Percentiles rank a stretch among this genome's conserved stretches.
phyloP scores from a whole-genome alignment of 2,329 filamentous ascomycete species.

The Botrytis sinoallii region DNA sequence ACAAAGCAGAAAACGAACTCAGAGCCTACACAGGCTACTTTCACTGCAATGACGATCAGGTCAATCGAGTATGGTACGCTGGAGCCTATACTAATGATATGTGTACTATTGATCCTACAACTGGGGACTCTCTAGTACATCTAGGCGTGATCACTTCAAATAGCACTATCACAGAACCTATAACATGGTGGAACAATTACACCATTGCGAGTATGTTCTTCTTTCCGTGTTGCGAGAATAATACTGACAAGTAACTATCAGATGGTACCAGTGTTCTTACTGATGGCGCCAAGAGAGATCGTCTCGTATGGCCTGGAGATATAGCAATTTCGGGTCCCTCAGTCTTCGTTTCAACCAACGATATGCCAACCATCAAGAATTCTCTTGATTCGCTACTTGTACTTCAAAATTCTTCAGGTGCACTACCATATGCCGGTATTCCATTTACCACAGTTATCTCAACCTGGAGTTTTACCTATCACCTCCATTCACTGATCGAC shows the following conservation, averaged over 20 bases:
- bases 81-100: conserved; percentile 41
- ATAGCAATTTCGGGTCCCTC: conserved; percentile 55
- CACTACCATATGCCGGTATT: conserved; percentile 38
- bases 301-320: conserved; percentile 60
- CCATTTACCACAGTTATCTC: conserved; percentile 42
- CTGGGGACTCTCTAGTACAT: conserved; percentile 28
- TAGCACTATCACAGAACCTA: neutral
- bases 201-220: conserved; percentile 8
- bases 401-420: conserved; percentile 28
- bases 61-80: conserved; percentile 55
- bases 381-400: conserved; percentile 40
- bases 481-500: conserved; percentile 57
- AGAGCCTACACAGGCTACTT: conserved; percentile 53
- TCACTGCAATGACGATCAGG: conserved; percentile 45
- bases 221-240: conserved; percentile 32
- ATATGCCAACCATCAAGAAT: conserved; percentile 49
- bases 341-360: conserved; percentile 53
- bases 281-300: conserved; percentile 58
- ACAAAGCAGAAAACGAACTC: conserved; percentile 35
- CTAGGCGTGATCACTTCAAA: neutral
- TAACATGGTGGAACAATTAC: conserved; percentile 14
- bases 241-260: conserved; percentile 18
- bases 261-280: conserved; percentile 35
- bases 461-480: conserved; percentile 53
- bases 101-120: conserved; percentile 33